Evolutionary conservation across 495 filamentous ascomycete species (phyloP).

Genomic region (Hypomontagnella monticulosa): DNA sequence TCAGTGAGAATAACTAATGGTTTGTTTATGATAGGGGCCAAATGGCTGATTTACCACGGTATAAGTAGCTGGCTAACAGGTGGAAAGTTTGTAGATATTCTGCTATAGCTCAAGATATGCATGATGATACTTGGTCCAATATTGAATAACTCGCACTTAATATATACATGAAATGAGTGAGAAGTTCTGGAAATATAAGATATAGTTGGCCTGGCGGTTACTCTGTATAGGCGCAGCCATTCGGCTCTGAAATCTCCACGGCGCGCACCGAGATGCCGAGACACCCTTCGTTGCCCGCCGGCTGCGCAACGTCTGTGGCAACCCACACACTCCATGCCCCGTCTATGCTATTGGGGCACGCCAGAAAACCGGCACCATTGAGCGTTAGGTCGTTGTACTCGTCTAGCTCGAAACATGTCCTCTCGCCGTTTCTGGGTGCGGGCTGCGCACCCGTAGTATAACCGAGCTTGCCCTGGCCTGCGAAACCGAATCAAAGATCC

Average conservation of each 20-base stretch:
- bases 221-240: conserved; percentile 33
- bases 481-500: too few relatives aligned
- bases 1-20: too few relatives aligned
- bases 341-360: conserved; percentile 61
- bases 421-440: conserved; percentile 53
- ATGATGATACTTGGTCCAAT: too few relatives aligned
- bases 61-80: too few relatives aligned
- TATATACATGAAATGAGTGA: too few relatives aligned
- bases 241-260: conserved; percentile 41
- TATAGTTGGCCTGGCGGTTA: neutral
- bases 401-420: conserved; percentile 55
- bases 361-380: conserved; percentile 54
- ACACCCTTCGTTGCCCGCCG: conserved; percentile 57
- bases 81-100: too few relatives aligned
- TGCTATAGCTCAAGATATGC: too few relatives aligned
- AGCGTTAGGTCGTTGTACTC: conserved; percentile 54
- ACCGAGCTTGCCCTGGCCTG: conserved; percentile 60
- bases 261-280: conserved; percentile 54
- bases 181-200: too few relatives aligned
- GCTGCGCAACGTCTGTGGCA: conserved; percentile 51
- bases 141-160: too few relatives aligned
- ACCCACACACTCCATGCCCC: conserved; percentile 62
- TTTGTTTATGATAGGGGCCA: too few relatives aligned
- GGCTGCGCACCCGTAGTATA: conserved; percentile 57
- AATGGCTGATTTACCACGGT: too few relatives aligned